Percentiles rank a stretch among this genome's conserved stretches.
These are phyloP conservation scores for Fusarium fujikuroi DNA, from an alignment of 2,329 filamentous ascomycete species.

Conservation along the genomic window DNA sequence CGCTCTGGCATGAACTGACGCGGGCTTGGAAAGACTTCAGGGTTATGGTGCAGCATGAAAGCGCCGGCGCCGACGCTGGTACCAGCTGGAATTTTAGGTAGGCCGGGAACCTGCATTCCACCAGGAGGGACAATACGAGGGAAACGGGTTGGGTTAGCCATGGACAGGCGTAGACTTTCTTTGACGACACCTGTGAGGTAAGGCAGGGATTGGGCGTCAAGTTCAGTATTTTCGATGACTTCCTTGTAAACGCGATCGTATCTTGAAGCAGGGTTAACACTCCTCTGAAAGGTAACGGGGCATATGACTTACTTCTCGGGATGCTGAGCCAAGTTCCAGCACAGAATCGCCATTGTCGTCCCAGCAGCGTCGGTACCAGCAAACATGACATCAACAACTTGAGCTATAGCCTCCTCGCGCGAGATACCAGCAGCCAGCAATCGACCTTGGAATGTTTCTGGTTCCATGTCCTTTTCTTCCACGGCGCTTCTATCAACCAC, in stretches of 20 bases:
- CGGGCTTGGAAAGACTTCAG: background rate
- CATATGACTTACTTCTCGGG: background rate
- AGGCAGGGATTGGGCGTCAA: background rate
- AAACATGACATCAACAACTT: background rate
- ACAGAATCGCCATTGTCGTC: background rate
- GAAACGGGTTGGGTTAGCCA: background rate
- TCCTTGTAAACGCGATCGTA: background rate
- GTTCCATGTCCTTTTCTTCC: background rate
- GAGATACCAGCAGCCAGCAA: background rate
- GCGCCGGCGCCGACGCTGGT: background rate
- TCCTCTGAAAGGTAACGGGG: rapidly evolving
- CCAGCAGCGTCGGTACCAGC: background rate
- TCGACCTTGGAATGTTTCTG: background rate
- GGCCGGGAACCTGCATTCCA: background rate
- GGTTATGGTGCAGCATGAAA: background rate
- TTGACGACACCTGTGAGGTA: background rate
- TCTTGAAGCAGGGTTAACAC: background rate
- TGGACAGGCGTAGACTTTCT: background rate
- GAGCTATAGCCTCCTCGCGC: background rate
- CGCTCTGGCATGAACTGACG: background rate
- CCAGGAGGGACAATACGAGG: background rate
- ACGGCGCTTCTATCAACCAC: background rate
- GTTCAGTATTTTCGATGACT: background rate
- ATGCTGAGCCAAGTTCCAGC: background rate
- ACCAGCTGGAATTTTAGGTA: background rate